Conservation (phyloP, 1,284 basidiomycete species). For the Rhodotorula sp. region DNA sequence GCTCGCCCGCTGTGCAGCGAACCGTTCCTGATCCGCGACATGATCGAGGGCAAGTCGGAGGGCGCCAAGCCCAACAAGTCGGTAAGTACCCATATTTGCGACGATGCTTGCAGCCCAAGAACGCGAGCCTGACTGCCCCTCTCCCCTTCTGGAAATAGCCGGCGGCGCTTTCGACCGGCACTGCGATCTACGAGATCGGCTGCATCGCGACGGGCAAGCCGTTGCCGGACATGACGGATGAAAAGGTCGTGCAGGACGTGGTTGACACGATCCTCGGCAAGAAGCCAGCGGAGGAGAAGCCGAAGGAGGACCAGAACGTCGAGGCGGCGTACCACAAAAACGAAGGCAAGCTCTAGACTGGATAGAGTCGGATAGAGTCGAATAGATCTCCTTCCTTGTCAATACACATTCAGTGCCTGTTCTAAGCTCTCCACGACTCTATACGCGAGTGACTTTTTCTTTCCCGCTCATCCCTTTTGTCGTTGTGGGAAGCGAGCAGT, state of each 20-base stretch:
- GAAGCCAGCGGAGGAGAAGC: conserved; percentile 24
- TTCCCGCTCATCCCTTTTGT: too few species aligned
- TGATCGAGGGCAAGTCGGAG: conserved; percentile 49
- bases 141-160: not conserved
- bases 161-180: conserved; percentile 30
- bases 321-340: conserved; percentile 13
- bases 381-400: too few species aligned
- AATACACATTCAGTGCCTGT: too few species aligned
- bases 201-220: conserved; percentile 37
- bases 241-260: conserved; percentile 27
- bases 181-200: conserved; percentile 41
- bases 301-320: conserved; percentile 6
- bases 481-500: too few species aligned
- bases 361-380: not conserved
- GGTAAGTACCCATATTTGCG: not conserved
- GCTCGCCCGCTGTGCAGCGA: conserved; percentile 55
- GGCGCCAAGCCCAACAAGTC: conserved; percentile 38
- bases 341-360: conserved; percentile 4
- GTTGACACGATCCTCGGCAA: conserved; percentile 30
- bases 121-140: not conserved
- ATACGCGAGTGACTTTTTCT: too few species aligned
- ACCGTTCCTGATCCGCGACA: conserved; percentile 52
- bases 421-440: too few species aligned
- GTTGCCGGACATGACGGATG: conserved; percentile 39
- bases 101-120: too few species aligned